Evolutionary conservation across 2,329 filamentous ascomycete genomes (phyloP), one percentile per base, ranked within the genome.

Genomic region (Thelonectria rubi): DNA sequence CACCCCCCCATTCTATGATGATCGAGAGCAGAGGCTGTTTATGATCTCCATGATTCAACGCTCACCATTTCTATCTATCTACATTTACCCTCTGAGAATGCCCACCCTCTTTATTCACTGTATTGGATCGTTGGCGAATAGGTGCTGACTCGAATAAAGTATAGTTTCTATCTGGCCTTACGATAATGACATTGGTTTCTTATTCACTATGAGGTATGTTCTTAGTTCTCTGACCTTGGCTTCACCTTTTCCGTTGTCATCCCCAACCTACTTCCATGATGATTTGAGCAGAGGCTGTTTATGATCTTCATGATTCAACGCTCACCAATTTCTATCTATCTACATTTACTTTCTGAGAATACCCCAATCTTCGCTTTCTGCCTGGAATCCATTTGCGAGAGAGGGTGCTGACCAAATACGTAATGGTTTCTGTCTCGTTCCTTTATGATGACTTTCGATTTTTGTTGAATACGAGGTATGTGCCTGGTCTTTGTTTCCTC

Each of bases 241-340:
- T 32, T 34, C 53, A 32, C 51, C 53, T 15, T 7, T 32, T 43
- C 42, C 18, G 39, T 54, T 24, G 40, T 30, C 12, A 24, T 20
- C n/a, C 49, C 51, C 46, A 37, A 18, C 21, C 46, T 37, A 26
- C 57, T 74, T 67, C 66, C 64, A 76, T 80, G 78, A 80, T 80
- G 78, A 80, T 72, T 65, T 58, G 71, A 70, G 70, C 77, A 79
- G 79, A 81, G 79, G 79, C 79, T 81, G 79, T 81, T 81, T 81
- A 81, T 81, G 79, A 81, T 75, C 58, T 63, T 57, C 43, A 68
- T 79, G 76, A 79, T 79, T 79, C 71, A 75, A 75, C 68, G 54
- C 68, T 75, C 69, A 77, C 74, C 65, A 65, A 63, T 62, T 66
- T 69, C 68, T 69, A 70, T 59, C 52, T 69, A 70, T 74, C 72